Evolutionary conservation across 176 grass and related monocot genomes (phyloP).

Genomic region (Eremochloa ophiuroides): DNA sequence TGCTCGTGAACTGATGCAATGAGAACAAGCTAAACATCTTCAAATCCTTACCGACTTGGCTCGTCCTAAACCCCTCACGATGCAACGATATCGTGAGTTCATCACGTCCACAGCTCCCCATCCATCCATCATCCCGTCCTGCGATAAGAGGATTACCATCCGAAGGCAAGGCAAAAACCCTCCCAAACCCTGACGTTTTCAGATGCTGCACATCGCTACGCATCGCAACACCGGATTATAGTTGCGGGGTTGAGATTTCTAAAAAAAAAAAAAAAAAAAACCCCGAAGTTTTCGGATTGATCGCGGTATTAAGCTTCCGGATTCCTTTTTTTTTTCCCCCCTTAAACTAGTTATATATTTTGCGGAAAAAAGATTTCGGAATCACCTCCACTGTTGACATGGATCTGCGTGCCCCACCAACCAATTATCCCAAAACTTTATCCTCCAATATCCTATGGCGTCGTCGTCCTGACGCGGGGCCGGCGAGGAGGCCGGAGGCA

Average conservation of each 20-base stretch:
- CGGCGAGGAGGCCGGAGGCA: neutral
- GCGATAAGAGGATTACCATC: constrained; percentile 20
- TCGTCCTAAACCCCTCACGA: neutral
- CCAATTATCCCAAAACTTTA: constrained; percentile 22
- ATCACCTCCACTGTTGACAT: constrained; percentile 22
- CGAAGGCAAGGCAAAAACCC: neutral
- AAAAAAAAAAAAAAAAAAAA: too few relatives aligned
- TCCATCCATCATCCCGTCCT: constrained; percentile 31
- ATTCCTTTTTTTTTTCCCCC: neutral
- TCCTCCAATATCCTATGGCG: constrained; percentile 32
- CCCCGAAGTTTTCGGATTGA: neutral
- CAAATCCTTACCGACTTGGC: neutral
- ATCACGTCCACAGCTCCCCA: constrained; percentile 7
- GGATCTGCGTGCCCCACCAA: constrained; percentile 56
- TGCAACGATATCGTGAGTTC: neutral
- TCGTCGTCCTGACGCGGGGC: constrained; percentile 24
- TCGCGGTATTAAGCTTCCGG: neutral
- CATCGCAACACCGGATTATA: neutral
- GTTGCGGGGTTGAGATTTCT: neutral
- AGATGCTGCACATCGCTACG: neutral
- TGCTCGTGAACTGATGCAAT: neutral
- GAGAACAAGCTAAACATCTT: neutral
- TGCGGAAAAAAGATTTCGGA: neutral
- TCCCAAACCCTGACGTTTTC: neutral
- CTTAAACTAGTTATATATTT: neutral